Conservation (phyloP, 495 filamentous ascomycete species). For the Penicillium canescens region DNA sequence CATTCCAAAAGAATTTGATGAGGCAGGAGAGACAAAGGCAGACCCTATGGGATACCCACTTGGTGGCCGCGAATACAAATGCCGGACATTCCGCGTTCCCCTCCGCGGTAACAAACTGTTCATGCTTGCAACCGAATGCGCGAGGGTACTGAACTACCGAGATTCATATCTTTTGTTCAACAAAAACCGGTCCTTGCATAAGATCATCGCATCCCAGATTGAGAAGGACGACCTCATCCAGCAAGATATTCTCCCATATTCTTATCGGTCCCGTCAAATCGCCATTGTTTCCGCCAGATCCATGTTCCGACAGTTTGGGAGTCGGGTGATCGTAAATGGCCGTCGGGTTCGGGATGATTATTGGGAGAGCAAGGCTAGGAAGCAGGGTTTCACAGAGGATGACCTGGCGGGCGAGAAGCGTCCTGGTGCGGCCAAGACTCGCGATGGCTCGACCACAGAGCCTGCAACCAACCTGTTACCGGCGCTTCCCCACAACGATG, state of each 20-base stretch:
- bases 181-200: slow-evolving; percentile 95
- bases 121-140: slow-evolving; percentile 98
- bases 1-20: slow-evolving; percentile 89
- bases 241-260: slow-evolving; percentile 95
- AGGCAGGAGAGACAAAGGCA: slow-evolving; percentile 90
- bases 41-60: slow-evolving; percentile 75
- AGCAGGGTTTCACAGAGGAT: slow-evolving; percentile 97
- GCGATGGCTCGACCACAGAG: slow-evolving; percentile 64
- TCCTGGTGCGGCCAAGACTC: slow-evolving; percentile 84
- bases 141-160: slow-evolving; percentile 88
- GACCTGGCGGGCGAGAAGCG: slow-evolving; percentile 96
- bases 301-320: slow-evolving; percentile 99
- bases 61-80: slow-evolving; percentile 85
- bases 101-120: slow-evolving; percentile 90
- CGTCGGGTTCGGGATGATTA: slow-evolving; percentile 95
- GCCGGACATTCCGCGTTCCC: slow-evolving; percentile 90
- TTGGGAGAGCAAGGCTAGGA: slow-evolving; percentile 95
- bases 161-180: slow-evolving; percentile 99
- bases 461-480: slow-evolving; percentile 49
- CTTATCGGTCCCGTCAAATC: slow-evolving; percentile 95
- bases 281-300: slow-evolving; percentile 98
- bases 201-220: slow-evolving; percentile 94
- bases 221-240: slow-evolving; percentile 97
- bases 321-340: slow-evolving; percentile 85
- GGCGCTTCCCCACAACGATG: slow-evolving; percentile 62